These are phyloP conservation scores for Halteria grandinella DNA, from an alignment of 73 alveolate species.

Conservation along the genomic window DNA sequence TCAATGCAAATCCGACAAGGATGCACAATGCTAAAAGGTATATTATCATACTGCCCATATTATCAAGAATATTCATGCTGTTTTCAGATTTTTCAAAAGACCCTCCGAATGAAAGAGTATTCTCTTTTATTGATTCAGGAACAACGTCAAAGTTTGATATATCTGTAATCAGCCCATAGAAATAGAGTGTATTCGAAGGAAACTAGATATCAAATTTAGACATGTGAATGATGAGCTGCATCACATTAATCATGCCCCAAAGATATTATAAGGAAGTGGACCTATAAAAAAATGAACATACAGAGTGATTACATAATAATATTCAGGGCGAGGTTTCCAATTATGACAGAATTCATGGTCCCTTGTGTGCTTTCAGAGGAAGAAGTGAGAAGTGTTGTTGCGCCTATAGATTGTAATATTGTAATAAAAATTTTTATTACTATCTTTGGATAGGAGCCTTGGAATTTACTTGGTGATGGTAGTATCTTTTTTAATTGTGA, in stretches of 20 bases:
- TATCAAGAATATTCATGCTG: conserved; percentile 5
- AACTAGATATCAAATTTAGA: conserved; percentile 6
- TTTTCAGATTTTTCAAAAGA: too few relatives aligned
- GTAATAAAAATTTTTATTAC: too few relatives aligned
- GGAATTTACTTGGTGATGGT: too few relatives aligned
- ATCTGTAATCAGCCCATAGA: conserved; percentile 3
- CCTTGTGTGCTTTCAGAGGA: too few relatives aligned
- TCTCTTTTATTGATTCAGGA: conserved; percentile 9
- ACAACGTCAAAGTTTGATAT: conserved; percentile 22
- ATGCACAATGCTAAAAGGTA: not conserved
- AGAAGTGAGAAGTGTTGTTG: too few relatives aligned
- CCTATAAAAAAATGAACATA: not conserved
- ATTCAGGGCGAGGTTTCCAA: too few relatives aligned
- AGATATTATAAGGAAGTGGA: conserved; percentile 23
- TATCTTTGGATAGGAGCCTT: too few relatives aligned
- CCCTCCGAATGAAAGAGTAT: not conserved
- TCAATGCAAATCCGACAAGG: not conserved
- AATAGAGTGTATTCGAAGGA: conserved; percentile 21
- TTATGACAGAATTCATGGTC: too few relatives aligned
- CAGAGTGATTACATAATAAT: conserved; percentile 6
- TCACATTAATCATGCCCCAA: conserved; percentile 45
- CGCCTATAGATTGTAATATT: too few relatives aligned
- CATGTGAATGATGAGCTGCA: conserved; percentile 18
- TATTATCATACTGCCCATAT: conserved; percentile 26
- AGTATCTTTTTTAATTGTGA: too few relatives aligned